Base-by-base conservation (phyloP, 2,329 filamentous ascomycete genomes). In the Diaporthe sp. region DNA sequence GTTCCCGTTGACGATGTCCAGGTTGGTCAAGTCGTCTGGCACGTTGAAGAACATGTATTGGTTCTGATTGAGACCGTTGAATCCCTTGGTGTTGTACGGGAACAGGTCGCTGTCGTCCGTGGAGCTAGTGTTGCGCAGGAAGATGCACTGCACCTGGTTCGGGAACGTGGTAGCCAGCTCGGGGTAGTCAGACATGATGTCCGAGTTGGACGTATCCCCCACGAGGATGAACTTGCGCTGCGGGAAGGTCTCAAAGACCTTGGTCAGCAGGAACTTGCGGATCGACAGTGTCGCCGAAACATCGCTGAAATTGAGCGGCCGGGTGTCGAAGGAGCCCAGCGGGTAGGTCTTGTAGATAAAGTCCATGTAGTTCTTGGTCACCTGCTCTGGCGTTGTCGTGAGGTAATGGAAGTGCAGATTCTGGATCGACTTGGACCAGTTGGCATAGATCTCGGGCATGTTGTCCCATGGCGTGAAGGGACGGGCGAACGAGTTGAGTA, bases 41-140 rank as follows among this genome's bases (percentile, higher is more conserved):
- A 92, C 88, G 22, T 88, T 85, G 87, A 96, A 96, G 85, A 96
- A 96, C 94, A 96, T 95, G 85, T 95, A 96, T 78, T 86, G 89
- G 44, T 87, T 87, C 82, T 92, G 90, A 70, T 93, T 89, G 58
- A 96, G 81, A 3, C 86, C 89, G 84, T 94, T 86, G 85, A 96
- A 96, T 0, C 92, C 92, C 31, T 86, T 87, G 0, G 94, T 96
- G 79, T 95, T 89, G 83, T 96, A 96, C 0, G 94, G 94, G 83
- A 95, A 95, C 77, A 89, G 88, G 82, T 94, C 91, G 1, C 86
- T 87, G 0, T 83, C 78, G 78, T 96, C 94, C 0, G 94, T 95
- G 39, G 75, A 75, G 42, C 68, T 65, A 31, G 75, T 73, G 83
- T 96, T 96, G 73, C 94, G 90, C 31, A 96, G 85, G 78, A 94